phyloP scores from a whole-genome alignment of 805 yeast genomes.

The Jamesozyma spencerorum region DNA sequence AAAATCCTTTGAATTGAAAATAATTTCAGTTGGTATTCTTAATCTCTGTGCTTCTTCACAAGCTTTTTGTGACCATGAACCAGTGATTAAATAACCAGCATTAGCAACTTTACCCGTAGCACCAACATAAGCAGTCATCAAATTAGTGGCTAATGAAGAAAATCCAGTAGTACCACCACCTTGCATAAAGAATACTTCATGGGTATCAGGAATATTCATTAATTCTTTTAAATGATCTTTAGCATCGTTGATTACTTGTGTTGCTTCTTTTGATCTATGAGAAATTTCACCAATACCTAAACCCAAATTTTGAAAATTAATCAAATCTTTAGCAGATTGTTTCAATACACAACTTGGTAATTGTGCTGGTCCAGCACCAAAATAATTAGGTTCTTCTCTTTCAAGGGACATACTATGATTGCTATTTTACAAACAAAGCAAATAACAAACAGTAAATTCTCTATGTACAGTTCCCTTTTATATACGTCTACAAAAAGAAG shows the following conservation, averaged over 20 bases:
- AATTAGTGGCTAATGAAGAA: slow-evolving; percentile 74
- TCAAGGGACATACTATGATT: slow-evolving; percentile 27
- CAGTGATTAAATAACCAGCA: slow-evolving; percentile 84
- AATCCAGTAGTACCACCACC: slow-evolving; percentile 98
- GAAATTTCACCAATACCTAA: slow-evolving; percentile 94
- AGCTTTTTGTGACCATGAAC: slow-evolving; percentile 89
- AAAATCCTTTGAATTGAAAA: slow-evolving; percentile 52
- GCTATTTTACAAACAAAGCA: not conserved
- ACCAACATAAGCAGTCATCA: slow-evolving; percentile 65
- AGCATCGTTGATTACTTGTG: slow-evolving; percentile 64
- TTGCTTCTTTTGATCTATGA: slow-evolving; percentile 84
- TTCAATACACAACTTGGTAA: slow-evolving; percentile 77
- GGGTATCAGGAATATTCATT: slow-evolving; percentile 75
- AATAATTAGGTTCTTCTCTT: slow-evolving; percentile 69
- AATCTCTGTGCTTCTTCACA: slow-evolving; percentile 78
- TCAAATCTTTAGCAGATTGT: slow-evolving; percentile 77
- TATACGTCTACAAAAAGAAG: no score
- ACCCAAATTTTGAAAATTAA: slow-evolving; percentile 60
- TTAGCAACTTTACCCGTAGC: slow-evolving; percentile 67
- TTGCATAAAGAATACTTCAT: slow-evolving; percentile 89
- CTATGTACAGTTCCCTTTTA: no score
- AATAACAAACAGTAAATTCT: no score
- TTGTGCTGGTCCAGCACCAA: slow-evolving; percentile 98
- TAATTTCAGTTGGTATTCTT: slow-evolving; percentile 63
- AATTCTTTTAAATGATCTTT: slow-evolving; percentile 57